These are phyloP conservation scores for Sporothrix protearum DNA, from an alignment of 2,329 filamentous ascomycete species.

Conservation along the genomic window DNA sequence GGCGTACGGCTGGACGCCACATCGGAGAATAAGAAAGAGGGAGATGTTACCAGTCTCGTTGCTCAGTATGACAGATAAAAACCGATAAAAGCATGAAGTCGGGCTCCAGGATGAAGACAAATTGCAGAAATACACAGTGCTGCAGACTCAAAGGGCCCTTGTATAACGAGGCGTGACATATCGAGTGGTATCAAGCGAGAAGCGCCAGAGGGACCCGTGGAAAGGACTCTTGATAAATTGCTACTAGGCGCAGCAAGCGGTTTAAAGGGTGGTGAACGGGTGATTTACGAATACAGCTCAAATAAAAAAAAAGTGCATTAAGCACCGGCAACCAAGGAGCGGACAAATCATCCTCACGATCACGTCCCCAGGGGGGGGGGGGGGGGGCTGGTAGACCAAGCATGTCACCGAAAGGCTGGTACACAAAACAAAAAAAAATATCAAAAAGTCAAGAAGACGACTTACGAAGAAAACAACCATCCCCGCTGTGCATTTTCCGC, in stretches of 20 bases:
- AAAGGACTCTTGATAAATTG: constrained; percentile 1
- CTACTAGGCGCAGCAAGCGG: constrained; percentile 8
- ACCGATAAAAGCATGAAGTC: not conserved
- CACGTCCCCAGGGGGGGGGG: too few species aligned
- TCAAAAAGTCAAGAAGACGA: not conserved
- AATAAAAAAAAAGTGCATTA: not conserved
- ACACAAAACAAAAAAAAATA: not conserved
- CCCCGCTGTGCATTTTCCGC: not conserved
- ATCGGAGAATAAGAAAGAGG: constrained; percentile 7
- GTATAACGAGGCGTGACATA: not conserved
- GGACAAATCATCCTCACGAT: constrained; percentile 9
- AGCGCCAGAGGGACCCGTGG: not conserved
- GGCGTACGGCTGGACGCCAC: constrained; percentile 9
- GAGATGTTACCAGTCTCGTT: not conserved
- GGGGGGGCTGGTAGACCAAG: not conserved
- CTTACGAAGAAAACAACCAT: not conserved
- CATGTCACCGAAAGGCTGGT: not conserved
- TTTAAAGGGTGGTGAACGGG: not conserved
- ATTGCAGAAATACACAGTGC: not conserved
- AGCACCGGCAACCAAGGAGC: not conserved
- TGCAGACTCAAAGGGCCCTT: not conserved
- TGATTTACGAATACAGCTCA: not conserved
- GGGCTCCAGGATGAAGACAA: not conserved
- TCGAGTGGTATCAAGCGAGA: not conserved
- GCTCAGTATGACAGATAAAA: not conserved